Base-by-base conservation (phyloP, 768 basidiomycete genomes). In the Nidula microcarpa region DNA sequence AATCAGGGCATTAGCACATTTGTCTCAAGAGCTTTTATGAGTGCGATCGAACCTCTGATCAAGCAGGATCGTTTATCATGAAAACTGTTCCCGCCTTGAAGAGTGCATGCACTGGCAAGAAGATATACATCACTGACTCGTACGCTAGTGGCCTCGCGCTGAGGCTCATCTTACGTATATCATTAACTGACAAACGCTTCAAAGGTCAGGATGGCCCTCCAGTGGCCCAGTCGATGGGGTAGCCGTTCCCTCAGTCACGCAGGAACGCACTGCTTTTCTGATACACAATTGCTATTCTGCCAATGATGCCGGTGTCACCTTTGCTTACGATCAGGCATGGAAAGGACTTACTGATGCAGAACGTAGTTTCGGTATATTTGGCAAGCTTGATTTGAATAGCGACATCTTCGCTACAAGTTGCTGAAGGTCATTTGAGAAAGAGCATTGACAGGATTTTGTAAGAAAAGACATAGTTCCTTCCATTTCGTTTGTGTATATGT, bases 121-220 rank as follows among this genome's bases (percentile, higher is more conserved):
- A 65, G 17, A 57, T 74, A 3, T 54, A 55, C 34, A 74, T 74
- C 53, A 67, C 71, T 1, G 74, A 75, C 70, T 73, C 51, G 11
- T n/a, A 65, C 54, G 37, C n/a, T 8, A 39, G 8, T 39, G 8
- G 41, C 3, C 5, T 36, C 37, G 14, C 7, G 11, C 41, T 39
- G 17, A 33, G 10, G n/a, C n/a, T n/a, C 30, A 49, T 32, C 9
- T n/a, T n/a, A n/a, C 17, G 18, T 36, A n/a, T n/a, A n/a, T n/a
- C 3, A 35, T 33, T 17, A 13, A n/a, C 17, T 17, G 10, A 44
- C 6, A 30, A 10, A 35, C 41, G n/a, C n/a, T n/a, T n/a, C n/a
- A n/a, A n/a, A 72, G 72, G 59, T 66, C 71, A 18, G 74, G 73
- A 18, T 76, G 72, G 73, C 72, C 74, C 9, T 74, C 74, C 6